Conservation (phyloP, 176 grass and related monocot genomes). For the Paspalum notatum region DNA sequence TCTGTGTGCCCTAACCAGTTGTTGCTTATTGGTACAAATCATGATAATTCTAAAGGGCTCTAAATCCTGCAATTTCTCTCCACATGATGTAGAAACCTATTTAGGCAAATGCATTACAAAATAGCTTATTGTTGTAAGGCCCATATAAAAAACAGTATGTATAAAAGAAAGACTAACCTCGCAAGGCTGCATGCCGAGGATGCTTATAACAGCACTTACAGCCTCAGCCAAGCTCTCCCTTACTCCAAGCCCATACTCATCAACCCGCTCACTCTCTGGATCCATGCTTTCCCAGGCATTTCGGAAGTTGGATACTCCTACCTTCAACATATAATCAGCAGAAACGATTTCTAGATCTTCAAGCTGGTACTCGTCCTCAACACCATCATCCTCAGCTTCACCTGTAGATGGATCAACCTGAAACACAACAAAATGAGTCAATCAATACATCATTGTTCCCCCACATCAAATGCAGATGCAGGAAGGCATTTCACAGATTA, state of each 20-base stretch:
- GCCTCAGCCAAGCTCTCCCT: conserved; percentile 87
- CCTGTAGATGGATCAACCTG: conserved; percentile 89
- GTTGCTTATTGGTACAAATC: background rate
- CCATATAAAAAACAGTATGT: background rate
- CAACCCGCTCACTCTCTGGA: conserved; percentile 77
- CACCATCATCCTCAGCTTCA: conserved; percentile 92
- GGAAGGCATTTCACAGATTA: background rate
- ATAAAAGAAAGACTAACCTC: conserved; percentile 56
- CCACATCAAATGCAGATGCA: background rate
- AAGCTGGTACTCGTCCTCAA: conserved; percentile 97
- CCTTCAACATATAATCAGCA: conserved; percentile 96
- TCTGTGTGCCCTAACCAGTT: background rate
- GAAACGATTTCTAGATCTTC: conserved; percentile 88
- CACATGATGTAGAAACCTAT: background rate
- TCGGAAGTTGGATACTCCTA: conserved; percentile 90
- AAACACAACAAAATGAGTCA: conserved; percentile 34
- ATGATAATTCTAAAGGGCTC: background rate
- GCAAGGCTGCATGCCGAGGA: conserved; percentile 96
- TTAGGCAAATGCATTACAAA: background rate
- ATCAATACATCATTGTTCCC: background rate
- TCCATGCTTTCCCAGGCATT: conserved; percentile 98
- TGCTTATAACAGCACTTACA: conserved; percentile 81
- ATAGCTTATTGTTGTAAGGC: background rate
- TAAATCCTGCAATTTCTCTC: background rate
- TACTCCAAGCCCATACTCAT: conserved; percentile 92